Conservation (phyloP, 2,329 filamentous ascomycete species). For the Pyricularia sp. region DNA sequence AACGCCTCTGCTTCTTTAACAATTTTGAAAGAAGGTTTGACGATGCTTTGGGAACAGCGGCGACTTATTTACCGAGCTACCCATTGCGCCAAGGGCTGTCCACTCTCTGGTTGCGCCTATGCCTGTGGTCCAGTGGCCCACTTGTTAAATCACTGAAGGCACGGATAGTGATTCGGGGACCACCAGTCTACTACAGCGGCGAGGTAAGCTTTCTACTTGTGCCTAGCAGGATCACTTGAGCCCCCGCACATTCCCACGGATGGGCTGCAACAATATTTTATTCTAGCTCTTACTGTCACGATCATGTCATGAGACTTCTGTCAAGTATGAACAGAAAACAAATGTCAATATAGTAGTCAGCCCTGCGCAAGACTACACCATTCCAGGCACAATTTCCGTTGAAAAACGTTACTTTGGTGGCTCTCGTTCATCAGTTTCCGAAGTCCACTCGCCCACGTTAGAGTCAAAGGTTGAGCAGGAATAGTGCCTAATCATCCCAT, state of each 20-base stretch:
- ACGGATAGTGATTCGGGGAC: background rate
- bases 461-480: background rate
- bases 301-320: background rate
- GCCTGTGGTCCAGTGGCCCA: background rate
- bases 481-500: background rate
- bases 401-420: background rate
- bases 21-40: background rate
- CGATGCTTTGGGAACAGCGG: background rate
- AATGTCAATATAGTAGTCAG: background rate
- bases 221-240: background rate
- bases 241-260: background rate
- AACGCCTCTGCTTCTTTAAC: background rate
- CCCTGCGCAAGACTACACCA: background rate
- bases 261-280: background rate
- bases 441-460: background rate
- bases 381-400: background rate
- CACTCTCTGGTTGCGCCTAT: background rate
- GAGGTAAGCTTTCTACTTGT: background rate
- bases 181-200: background rate
- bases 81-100: background rate
- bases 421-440: background rate
- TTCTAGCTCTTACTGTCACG: background rate
- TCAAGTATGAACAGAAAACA: background rate
- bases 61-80: background rate
- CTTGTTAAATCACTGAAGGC: background rate